Percentiles rank a stretch among this genome's conserved stretches.
These are phyloP conservation scores for Candida sp. DNA, from an alignment of 1,139 yeast species.

Conservation along the genomic window DNA sequence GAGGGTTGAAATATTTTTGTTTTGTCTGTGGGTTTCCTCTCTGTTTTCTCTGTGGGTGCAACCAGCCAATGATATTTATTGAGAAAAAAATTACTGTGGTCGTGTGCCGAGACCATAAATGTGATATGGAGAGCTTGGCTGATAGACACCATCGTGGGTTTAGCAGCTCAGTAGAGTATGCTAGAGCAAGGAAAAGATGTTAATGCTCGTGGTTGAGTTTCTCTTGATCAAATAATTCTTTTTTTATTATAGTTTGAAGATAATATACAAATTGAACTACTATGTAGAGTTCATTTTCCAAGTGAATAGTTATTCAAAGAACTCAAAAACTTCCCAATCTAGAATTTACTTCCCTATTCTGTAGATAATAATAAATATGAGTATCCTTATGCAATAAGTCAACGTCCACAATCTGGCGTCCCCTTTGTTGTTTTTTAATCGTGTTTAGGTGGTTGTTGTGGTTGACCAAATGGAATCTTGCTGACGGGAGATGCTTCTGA, in stretches of 20 bases:
- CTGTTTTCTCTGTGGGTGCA: slow-evolving; percentile 4
- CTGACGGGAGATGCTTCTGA: slow-evolving; percentile 44
- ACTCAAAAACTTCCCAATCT: background rate
- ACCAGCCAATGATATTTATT: slow-evolving; percentile 25
- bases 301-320: slow-evolving; percentile 1
- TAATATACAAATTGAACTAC: slow-evolving; percentile 3
- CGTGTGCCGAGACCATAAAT: background rate
- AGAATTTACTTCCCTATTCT: background rate
- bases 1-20: background rate
- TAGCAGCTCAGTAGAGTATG: background rate
- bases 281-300: background rate
- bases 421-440: background rate
- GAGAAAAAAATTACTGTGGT: slow-evolving; percentile 16
- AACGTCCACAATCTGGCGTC: background rate
- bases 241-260: background rate
- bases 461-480: slow-evolving; percentile 40
- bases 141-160: no score
- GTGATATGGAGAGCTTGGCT: background rate
- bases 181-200: background rate
- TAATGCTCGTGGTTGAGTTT: no score
- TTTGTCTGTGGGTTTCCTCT: background rate
- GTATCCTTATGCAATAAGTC: background rate
- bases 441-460: slow-evolving; percentile 26
- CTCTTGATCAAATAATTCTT: background rate
- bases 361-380: background rate